Percentiles rank a stretch among this genome's conserved stretches.
phyloP scores from a whole-genome alignment of 2,329 filamentous ascomycete genomes.

The Chlorencoelia australis region DNA sequence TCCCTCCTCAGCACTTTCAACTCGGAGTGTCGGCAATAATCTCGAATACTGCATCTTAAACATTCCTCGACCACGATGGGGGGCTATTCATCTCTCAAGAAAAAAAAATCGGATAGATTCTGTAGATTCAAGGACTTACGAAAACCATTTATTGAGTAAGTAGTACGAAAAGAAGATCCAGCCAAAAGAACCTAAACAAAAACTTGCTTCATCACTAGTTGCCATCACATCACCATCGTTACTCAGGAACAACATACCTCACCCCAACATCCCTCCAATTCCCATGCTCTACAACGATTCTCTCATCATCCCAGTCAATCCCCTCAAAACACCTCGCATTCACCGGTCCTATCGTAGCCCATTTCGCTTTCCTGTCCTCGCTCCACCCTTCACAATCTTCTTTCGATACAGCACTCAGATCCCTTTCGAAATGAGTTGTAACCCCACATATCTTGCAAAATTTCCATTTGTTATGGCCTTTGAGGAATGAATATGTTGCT shows the following conservation, averaged over 20 bases:
- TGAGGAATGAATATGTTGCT: slow-evolving; percentile 7
- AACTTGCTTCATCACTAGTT: too few species aligned
- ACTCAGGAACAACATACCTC: slow-evolving; percentile 9
- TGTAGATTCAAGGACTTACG: too few species aligned
- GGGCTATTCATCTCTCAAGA: too few species aligned
- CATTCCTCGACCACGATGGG: too few species aligned
- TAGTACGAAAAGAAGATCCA: too few species aligned
- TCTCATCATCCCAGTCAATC: slow-evolving; percentile 9
- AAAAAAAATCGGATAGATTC: too few species aligned
- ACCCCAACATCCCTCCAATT: slow-evolving; percentile 3
- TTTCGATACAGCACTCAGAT: neutral
- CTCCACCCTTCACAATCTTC: neutral
- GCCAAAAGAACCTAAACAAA: too few species aligned
- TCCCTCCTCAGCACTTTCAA: too few species aligned
- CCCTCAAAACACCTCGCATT: slow-evolving; percentile 12
- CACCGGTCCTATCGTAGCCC: slow-evolving; percentile 4
- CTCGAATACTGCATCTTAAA: too few species aligned
- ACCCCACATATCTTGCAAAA: slow-evolving; percentile 11
- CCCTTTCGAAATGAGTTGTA: neutral
- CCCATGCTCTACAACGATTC: slow-evolving; percentile 4
- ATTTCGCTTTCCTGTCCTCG: slow-evolving; percentile 2
- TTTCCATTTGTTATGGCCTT: slow-evolving; percentile 1
- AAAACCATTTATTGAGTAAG: too few species aligned
- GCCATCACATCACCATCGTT: too few species aligned
- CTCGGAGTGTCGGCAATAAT: too few species aligned